Percentiles rank a stretch among this genome's conserved stretches.
phyloP scores from a whole-genome alignment of 1,139 yeast genomes.

The Saccharomycopsis crataegensis region DNA sequence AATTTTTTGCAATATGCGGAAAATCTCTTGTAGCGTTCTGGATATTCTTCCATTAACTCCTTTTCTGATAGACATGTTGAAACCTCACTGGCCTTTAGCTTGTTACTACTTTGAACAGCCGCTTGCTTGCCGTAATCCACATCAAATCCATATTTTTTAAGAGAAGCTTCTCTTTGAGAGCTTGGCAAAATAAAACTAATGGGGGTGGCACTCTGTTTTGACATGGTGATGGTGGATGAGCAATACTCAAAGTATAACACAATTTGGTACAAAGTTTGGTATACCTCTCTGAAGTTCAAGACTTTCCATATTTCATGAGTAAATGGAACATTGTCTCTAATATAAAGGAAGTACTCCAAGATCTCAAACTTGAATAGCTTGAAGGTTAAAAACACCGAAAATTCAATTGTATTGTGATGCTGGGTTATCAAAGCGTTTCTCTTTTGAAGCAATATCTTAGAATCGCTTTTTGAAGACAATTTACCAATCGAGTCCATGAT shows the following conservation, averaged over 20 bases:
- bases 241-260: slow-evolving; percentile 17
- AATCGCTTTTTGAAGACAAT: not conserved
- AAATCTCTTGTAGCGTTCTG: not conserved
- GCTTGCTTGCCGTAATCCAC: not conserved
- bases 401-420: slow-evolving; percentile 14
- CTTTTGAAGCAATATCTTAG: not conserved
- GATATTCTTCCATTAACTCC: slow-evolving; percentile 1
- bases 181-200: not conserved
- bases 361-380: slow-evolving; percentile 18
- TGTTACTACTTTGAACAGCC: not conserved
- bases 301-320: slow-evolving; percentile 10
- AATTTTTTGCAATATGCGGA: not conserved
- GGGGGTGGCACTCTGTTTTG: slow-evolving; percentile 1
- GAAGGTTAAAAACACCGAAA: slow-evolving; percentile 17
- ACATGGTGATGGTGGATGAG: slow-evolving; percentile 1
- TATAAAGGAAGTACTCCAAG: slow-evolving; percentile 18
- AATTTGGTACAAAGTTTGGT: slow-evolving; percentile 8
- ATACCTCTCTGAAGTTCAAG: slow-evolving; percentile 13
- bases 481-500: not conserved
- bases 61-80: not conserved
- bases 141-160: not conserved
- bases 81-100: not conserved
- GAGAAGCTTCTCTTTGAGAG: not conserved
- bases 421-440: not conserved
- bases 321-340: slow-evolving; percentile 13